A percentile compares a stretch with the other conserved stretches of the same genome.
These are phyloP conservation scores for Neurospora sp. DNA, from an alignment of 495 filamentous ascomycete genomes.

Conservation along the genomic window DNA sequence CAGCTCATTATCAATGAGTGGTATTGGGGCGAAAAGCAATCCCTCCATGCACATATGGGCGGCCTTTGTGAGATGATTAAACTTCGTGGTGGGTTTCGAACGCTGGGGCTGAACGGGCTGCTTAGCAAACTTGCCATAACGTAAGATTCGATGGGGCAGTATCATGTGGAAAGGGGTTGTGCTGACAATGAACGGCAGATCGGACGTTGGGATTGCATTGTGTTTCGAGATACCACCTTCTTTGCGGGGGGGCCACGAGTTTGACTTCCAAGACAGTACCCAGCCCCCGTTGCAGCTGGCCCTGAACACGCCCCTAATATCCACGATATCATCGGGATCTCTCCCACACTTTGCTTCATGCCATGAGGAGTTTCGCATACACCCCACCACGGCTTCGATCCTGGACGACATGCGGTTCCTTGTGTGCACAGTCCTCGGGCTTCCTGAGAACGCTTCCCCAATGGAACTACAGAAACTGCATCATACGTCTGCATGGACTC, in stretches of 20 bases:
- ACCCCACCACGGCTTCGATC: constrained; percentile 23
- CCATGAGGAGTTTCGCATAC: constrained; percentile 19
- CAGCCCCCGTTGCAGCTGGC: constrained; percentile 22
- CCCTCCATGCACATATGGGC: constrained; percentile 22
- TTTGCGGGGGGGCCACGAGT: constrained; percentile 15
- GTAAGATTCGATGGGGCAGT: constrained; percentile 9
- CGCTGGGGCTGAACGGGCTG: constrained; percentile 25
- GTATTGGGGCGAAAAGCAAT: constrained; percentile 26
- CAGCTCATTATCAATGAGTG: constrained; percentile 30
- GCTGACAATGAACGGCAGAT: constrained; percentile 11
- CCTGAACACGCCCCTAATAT: constrained; percentile 27
- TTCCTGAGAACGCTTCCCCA: constrained; percentile 16
- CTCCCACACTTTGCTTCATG: constrained; percentile 20
- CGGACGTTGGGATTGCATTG: constrained; percentile 24
- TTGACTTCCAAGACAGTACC: constrained; percentile 21
- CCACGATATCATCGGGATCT: constrained; percentile 2
- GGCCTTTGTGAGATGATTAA: constrained; percentile 28
- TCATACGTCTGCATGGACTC: constrained; percentile 24
- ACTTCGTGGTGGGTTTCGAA: constrained; percentile 25
- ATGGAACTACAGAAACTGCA: constrained; percentile 25
- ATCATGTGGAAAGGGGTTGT: neutral
- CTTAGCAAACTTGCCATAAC: constrained; percentile 30
- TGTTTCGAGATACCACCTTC: constrained; percentile 23
- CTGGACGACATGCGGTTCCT: constrained; percentile 33
- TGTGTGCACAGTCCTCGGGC: constrained; percentile 18